Evolutionary conservation across 257 asterid species (phyloP).

Genomic region (Ilex aquifolium): DNA sequence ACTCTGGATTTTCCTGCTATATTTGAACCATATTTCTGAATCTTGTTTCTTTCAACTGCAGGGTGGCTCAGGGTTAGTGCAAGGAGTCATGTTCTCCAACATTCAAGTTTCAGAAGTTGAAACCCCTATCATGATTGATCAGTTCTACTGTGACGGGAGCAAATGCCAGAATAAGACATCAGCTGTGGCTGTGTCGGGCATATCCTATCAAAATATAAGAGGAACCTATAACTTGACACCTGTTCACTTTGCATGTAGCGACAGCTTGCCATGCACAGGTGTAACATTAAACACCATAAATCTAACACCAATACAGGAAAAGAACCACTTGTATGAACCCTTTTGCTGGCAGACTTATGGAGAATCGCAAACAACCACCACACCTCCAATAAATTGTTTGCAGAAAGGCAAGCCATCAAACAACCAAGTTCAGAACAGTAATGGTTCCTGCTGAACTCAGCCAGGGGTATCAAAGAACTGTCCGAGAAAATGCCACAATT

Average conservation of each 20-base stretch:
- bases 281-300: constrained; percentile 60
- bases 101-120: constrained; percentile 77
- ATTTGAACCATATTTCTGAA: too few relatives aligned
- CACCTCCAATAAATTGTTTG: constrained; percentile 70
- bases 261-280: constrained; percentile 64
- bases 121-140: constrained; percentile 80
- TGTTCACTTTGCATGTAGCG: constrained; percentile 87
- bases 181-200: constrained; percentile 78
- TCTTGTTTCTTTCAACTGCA: constrained; percentile 12
- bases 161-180: constrained; percentile 70
- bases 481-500: too few relatives aligned
- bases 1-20: too few relatives aligned
- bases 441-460: constrained; percentile 48
- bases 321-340: constrained; percentile 83
- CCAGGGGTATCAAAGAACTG: too few relatives aligned
- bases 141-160: constrained; percentile 75
- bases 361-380: constrained; percentile 57
- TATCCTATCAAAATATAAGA: constrained; percentile 58
- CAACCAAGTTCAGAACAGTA: constrained; percentile 50
- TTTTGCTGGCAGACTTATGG: constrained; percentile 90
- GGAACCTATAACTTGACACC: constrained; percentile 94
- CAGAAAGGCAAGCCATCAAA: constrained; percentile 67
- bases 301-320: constrained; percentile 50
- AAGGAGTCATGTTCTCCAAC: constrained; percentile 69
- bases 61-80: constrained; percentile 95